phyloP scores from a whole-genome alignment of 208 protist species.

The Lotmaria passim region DNA sequence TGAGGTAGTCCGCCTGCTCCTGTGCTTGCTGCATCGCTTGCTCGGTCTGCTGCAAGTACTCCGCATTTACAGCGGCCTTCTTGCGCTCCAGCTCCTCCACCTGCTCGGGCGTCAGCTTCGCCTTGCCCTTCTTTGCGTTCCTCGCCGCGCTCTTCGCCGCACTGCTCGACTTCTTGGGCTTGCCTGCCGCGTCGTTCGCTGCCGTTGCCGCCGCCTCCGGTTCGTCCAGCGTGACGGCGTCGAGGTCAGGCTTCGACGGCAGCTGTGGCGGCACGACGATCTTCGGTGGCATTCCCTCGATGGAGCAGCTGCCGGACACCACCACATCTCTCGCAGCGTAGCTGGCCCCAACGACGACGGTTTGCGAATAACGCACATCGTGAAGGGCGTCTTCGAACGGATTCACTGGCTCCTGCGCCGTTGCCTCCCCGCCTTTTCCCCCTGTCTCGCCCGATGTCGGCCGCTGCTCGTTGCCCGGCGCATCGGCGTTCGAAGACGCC shows the following conservation, averaged over 20 bases:
- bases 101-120: slow-evolving; percentile 69
- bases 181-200: slow-evolving; percentile 3
- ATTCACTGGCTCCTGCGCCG: slow-evolving; percentile 1
- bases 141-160: slow-evolving; percentile 27
- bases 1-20: slow-evolving; percentile 76
- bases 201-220: neutral
- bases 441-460: too few relatives aligned
- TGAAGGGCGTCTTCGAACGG: slow-evolving; percentile 37
- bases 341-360: slow-evolving; percentile 40
- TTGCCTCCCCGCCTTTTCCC: neutral
- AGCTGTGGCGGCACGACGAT: slow-evolving; percentile 76
- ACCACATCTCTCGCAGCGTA: slow-evolving; percentile 53
- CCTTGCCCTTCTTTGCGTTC: slow-evolving; percentile 47
- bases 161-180: slow-evolving; percentile 15
- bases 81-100: slow-evolving; percentile 68
- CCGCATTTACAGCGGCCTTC: slow-evolving; percentile 59
- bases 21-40: slow-evolving; percentile 60
- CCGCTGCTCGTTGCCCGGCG: neutral
- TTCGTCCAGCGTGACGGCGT: slow-evolving; percentile 24
- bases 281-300: slow-evolving; percentile 64
- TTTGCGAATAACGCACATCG: slow-evolving; percentile 24
- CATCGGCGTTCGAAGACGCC: neutral
- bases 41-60: slow-evolving; percentile 68
- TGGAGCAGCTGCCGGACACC: slow-evolving; percentile 46
- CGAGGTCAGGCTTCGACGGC: slow-evolving; percentile 37